Evolutionary conservation across 805 yeast genomes (phyloP).

Genomic region (Starmerella geochares): DNA sequence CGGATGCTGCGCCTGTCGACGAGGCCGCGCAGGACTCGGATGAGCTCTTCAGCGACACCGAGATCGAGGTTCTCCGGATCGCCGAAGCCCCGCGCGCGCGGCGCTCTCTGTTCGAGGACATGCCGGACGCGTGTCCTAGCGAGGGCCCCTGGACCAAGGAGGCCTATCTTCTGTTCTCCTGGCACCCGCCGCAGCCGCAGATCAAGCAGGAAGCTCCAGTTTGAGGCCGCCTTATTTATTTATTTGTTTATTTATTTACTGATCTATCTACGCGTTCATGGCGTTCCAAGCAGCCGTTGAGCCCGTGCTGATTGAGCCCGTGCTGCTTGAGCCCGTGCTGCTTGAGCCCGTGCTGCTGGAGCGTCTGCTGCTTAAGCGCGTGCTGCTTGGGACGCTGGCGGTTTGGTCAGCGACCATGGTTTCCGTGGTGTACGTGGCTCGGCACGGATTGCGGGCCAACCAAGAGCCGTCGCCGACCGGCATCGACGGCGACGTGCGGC

Average conservation of each 20-base stretch:
- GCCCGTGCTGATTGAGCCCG: too few species aligned
- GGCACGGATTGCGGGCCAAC: constrained; percentile 81
- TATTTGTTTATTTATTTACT: not conserved
- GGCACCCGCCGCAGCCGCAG: constrained; percentile 22
- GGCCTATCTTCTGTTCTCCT: constrained; percentile 27
- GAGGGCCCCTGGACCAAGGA: constrained; percentile 31
- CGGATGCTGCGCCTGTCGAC: not conserved
- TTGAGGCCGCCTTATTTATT: not conserved
- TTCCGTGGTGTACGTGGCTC: constrained; percentile 19
- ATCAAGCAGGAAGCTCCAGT: constrained; percentile 3
- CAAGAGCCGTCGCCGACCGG: constrained; percentile 67
- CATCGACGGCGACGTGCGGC: constrained; percentile 75
- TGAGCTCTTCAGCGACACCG: constrained; percentile 11
- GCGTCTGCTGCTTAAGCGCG: not conserved
- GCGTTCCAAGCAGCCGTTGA: too few species aligned
- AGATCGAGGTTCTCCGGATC: constrained; percentile 12
- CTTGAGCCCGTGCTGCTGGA: not conserved
- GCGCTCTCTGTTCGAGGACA: constrained; percentile 16
- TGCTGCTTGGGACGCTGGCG: not conserved
- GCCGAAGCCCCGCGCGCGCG: not conserved
- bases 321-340: too few species aligned
- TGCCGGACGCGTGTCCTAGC: constrained; percentile 16
- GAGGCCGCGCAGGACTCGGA: constrained; percentile 11
- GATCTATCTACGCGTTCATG: too few species aligned
- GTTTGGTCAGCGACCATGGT: constrained; percentile 12